Conservation (phyloP, 2,329 filamentous ascomycete genomes). For the Xylariaceae sp. region DNA sequence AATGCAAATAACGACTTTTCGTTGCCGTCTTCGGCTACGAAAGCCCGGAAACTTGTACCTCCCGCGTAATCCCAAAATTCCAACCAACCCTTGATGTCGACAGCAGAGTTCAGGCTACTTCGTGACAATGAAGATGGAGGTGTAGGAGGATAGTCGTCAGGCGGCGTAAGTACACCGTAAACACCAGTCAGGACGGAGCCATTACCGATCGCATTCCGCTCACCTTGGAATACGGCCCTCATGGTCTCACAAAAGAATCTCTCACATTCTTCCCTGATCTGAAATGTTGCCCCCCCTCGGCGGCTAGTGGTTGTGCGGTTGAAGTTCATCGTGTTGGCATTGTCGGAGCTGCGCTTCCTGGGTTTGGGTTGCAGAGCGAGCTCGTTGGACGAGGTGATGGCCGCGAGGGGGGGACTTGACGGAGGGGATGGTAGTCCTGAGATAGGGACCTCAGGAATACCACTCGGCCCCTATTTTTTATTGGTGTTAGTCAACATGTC, state of each 20-base stretch:
- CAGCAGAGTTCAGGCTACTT: slow-evolving; percentile 37
- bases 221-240: slow-evolving; percentile 93
- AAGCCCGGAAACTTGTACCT: slow-evolving; percentile 84
- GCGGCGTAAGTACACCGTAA: slow-evolving; percentile 58
- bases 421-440: slow-evolving; percentile 85
- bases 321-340: slow-evolving; percentile 41
- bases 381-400: slow-evolving; percentile 72
- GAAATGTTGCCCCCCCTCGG: slow-evolving; percentile 91
- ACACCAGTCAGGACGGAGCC: slow-evolving; percentile 89
- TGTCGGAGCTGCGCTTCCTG: slow-evolving; percentile 48
- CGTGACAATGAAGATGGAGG: slow-evolving; percentile 44
- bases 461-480: slow-evolving; percentile 73
- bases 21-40: slow-evolving; percentile 73
- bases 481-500: background rate
- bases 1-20: slow-evolving; percentile 86
- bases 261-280: slow-evolving; percentile 99
- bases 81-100: slow-evolving; percentile 66
- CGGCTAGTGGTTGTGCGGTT: slow-evolving; percentile 61
- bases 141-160: slow-evolving; percentile 52
- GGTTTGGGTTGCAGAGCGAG: slow-evolving; percentile 68
- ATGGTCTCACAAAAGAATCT: slow-evolving; percentile 99
- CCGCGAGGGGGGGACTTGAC: slow-evolving; percentile 88
- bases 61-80: slow-evolving; percentile 87
- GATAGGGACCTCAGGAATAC: slow-evolving; percentile 91
- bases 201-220: slow-evolving; percentile 78